These are phyloP conservation scores for Penicillium desertorum DNA, from an alignment of 495 filamentous ascomycete genomes.

Conservation along the genomic window DNA sequence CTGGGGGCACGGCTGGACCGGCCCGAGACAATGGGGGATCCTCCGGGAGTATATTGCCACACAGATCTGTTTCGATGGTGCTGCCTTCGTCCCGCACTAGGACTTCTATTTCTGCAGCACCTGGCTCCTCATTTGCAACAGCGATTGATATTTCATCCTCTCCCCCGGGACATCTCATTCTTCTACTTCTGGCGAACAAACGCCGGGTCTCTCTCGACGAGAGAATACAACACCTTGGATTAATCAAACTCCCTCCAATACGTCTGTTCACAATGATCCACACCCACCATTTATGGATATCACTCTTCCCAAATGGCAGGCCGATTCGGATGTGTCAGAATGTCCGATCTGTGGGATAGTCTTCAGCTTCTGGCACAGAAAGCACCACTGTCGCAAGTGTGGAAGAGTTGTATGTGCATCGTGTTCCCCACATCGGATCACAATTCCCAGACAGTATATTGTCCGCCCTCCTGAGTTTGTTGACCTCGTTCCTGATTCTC, in stretches of 20 bases:
- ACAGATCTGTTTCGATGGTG: slow-evolving; percentile 26
- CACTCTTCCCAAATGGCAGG: slow-evolving; percentile 75
- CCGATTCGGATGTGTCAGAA: slow-evolving; percentile 70
- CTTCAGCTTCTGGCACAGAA: slow-evolving; percentile 85
- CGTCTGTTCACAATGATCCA: not conserved
- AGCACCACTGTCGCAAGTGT: slow-evolving; percentile 96
- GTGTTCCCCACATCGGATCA: slow-evolving; percentile 94
- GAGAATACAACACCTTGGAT: not conserved
- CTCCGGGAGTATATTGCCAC: slow-evolving; percentile 13
- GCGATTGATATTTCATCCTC: slow-evolving; percentile 45
- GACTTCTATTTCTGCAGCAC: slow-evolving; percentile 7
- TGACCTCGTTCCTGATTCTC: slow-evolving; percentile 19
- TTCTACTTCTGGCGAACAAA: slow-evolving; percentile 10
- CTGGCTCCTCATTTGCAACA: slow-evolving; percentile 36
- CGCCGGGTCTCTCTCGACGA: slow-evolving; percentile 1
- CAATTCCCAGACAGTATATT: slow-evolving; percentile 88
- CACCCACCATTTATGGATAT: slow-evolving; percentile 7
- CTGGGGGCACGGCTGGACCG: slow-evolving; percentile 22
- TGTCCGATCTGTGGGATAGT: slow-evolving; percentile 78
- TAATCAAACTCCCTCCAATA: not conserved
- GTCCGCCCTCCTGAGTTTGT: slow-evolving; percentile 70
- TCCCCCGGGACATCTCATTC: slow-evolving; percentile 18
- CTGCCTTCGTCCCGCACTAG: slow-evolving; percentile 22
- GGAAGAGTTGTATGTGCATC: slow-evolving; percentile 87
- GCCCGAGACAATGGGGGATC: slow-evolving; percentile 2